Percentiles rank a stretch among this genome's conserved stretches.
Conservation (phyloP, 208 protist species). For the Trypanosoma melophagium region DNA sequence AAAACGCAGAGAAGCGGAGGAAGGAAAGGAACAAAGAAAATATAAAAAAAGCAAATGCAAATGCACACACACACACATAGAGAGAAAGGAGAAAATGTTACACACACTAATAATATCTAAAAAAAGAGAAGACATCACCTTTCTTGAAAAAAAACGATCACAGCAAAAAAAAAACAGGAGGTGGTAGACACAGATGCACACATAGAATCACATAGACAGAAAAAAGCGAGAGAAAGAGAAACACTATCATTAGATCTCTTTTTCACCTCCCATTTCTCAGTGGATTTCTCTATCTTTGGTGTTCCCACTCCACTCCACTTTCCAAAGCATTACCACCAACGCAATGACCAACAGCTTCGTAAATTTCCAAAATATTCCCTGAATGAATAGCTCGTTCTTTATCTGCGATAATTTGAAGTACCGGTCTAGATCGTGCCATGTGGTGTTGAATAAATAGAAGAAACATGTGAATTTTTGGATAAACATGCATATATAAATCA, state of each 20-base stretch:
- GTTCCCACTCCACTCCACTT: background rate
- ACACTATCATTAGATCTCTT: no score
- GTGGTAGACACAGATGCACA: no score
- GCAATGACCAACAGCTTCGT: conserved; percentile 55
- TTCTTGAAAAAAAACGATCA: no score
- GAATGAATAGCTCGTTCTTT: conserved; percentile 47
- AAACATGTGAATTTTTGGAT: conserved; percentile 63
- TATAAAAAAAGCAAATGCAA: conserved; percentile 6
- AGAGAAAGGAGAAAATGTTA: background rate
- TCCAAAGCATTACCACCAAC: conserved; percentile 15
- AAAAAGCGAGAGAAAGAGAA: no score
- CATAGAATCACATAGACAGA: no score
- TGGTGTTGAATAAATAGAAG: conserved; percentile 58
- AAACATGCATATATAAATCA: conserved; percentile 75
- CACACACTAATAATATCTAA: background rate
- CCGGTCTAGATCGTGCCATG: conserved; percentile 33
- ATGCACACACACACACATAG: background rate
- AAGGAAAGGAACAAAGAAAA: conserved; percentile 1
- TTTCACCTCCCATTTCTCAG: no score
- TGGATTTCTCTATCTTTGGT: conserved; percentile 3
- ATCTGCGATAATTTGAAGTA: conserved; percentile 48
- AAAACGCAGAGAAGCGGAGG: conserved; percentile 6
- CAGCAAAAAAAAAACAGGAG: no score
- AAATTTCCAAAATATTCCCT: conserved; percentile 60
- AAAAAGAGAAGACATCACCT: background rate